These are phyloP conservation scores for Suillus lakei DNA, from an alignment of 768 basidiomycete genomes.

Conservation along the genomic window DNA sequence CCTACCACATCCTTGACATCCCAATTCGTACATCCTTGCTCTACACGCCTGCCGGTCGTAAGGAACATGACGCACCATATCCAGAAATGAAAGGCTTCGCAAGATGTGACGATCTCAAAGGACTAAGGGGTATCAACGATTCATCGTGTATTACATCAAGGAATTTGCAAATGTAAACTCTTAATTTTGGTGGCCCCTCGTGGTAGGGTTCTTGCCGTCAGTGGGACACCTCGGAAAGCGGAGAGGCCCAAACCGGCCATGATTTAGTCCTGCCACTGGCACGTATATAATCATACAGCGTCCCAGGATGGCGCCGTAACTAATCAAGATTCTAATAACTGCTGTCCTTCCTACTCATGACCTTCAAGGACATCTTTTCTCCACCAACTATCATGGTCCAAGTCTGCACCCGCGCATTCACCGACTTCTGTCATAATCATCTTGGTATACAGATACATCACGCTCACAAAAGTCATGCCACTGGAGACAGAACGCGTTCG, in stretches of 20 bases:
- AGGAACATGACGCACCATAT: slow-evolving; percentile 27
- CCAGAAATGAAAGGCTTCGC: not conserved
- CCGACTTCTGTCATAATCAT: slow-evolving; percentile 25
- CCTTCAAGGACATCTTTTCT: slow-evolving; percentile 12
- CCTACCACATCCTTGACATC: slow-evolving; percentile 23
- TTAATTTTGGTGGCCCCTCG: slow-evolving; percentile 18
- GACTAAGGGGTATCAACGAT: slow-evolving; percentile 7
- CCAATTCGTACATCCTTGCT: slow-evolving; percentile 20
- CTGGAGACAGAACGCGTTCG: slow-evolving; percentile 30
- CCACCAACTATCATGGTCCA: slow-evolving; percentile 31
- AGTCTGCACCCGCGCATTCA: slow-evolving; percentile 27
- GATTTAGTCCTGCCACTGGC: not conserved
- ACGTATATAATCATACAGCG: slow-evolving; percentile 3
- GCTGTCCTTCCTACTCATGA: not conserved
- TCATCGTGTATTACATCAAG: slow-evolving; percentile 36
- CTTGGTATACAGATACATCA: slow-evolving; percentile 25
- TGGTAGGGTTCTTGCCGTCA: slow-evolving; percentile 15
- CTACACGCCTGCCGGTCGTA: slow-evolving; percentile 20
- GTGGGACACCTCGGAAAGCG: slow-evolving; percentile 11
- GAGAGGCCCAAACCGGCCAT: slow-evolving; percentile 3
- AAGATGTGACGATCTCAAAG: slow-evolving; percentile 30
- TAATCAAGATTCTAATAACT: not conserved
- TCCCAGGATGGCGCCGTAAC: slow-evolving; percentile 1
- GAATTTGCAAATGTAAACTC: slow-evolving; percentile 1
- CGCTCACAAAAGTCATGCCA: slow-evolving; percentile 19